phyloP scores from a whole-genome alignment of 1,284 basidiomycete species.

The Ceratobasidium papillatum region DNA sequence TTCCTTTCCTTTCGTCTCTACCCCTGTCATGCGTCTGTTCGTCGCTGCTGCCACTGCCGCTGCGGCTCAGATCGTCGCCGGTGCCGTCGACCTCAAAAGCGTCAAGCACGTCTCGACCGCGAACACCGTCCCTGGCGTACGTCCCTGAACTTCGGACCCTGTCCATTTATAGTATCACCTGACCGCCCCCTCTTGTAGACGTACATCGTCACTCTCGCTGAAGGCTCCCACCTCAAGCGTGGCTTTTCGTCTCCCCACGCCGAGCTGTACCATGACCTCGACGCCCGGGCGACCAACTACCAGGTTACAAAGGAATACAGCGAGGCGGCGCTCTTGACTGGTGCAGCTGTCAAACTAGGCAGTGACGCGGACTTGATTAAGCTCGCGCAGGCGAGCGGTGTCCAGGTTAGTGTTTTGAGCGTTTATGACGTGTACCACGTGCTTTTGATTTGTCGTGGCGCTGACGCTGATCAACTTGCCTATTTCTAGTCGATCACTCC shows the following conservation, averaged over 20 bases:
- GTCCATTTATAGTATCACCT: neutral
- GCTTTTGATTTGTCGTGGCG: neutral
- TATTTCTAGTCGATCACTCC: slow-evolving; percentile 17
- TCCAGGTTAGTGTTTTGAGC: neutral
- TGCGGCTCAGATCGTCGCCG: slow-evolving; percentile 12
- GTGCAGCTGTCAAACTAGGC: slow-evolving; percentile 29
- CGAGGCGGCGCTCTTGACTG: slow-evolving; percentile 12
- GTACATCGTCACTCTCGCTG: slow-evolving; percentile 22
- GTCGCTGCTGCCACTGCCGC: slow-evolving; percentile 15
- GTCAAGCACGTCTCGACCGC: slow-evolving; percentile 25
- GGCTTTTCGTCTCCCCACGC: slow-evolving; percentile 34
- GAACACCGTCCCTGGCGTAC: neutral
- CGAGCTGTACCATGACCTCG: slow-evolving; percentile 33
- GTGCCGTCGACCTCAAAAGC: slow-evolving; percentile 29
- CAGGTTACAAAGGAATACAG: slow-evolving; percentile 17
- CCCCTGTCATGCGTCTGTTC: neutral
- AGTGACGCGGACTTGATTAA: slow-evolving; percentile 34
- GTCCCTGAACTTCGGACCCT: neutral
- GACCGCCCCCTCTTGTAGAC: neutral
- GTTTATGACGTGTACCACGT: neutral
- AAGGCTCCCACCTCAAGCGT: slow-evolving; percentile 29
- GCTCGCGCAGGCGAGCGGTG: slow-evolving; percentile 30
- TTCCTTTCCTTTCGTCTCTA: neutral
- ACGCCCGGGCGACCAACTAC: slow-evolving; percentile 15
- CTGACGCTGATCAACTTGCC: slow-evolving; percentile 10